phyloP scores from a whole-genome alignment of 805 yeast species.

The Saccharomyces mikatae region DNA sequence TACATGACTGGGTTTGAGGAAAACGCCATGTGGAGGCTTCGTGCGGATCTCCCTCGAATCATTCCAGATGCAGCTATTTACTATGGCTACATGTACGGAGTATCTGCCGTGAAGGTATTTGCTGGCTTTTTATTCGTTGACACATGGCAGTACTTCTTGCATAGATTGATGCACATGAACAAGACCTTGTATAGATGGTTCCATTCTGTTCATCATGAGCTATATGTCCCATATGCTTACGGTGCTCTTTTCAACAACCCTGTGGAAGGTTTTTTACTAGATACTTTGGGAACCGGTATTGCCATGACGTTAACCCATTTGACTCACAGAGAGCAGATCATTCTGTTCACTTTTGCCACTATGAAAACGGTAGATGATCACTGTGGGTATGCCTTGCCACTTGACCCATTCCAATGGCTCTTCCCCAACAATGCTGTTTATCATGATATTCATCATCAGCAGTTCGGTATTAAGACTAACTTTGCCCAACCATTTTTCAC shows the following conservation, averaged over 20 bases:
- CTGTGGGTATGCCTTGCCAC: slow-evolving; percentile 94
- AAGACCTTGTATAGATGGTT: slow-evolving; percentile 65
- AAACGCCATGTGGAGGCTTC: slow-evolving; percentile 39
- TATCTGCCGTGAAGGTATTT: slow-evolving; percentile 48
- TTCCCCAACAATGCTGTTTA: slow-evolving; percentile 95
- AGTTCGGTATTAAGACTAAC: slow-evolving; percentile 87
- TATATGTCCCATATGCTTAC: slow-evolving; percentile 92
- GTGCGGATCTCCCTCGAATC: slow-evolving; percentile 25
- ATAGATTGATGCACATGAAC: slow-evolving; percentile 81
- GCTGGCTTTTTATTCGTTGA: slow-evolving; percentile 72
- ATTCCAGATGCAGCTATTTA: slow-evolving; percentile 45
- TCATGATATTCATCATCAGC: slow-evolving; percentile 96
- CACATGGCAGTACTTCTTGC: slow-evolving; percentile 92
- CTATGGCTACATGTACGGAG: slow-evolving; percentile 52
- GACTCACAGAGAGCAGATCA: slow-evolving; percentile 66
- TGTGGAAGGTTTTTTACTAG: slow-evolving; percentile 85
- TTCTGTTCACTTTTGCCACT: slow-evolving; percentile 80
- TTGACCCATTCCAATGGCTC: slow-evolving; percentile 77
- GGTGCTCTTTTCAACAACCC: slow-evolving; percentile 96
- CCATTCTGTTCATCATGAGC: slow-evolving; percentile 90
- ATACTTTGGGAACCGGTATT: slow-evolving; percentile 85
- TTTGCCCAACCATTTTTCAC: slow-evolving; percentile 94
- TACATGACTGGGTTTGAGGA: slow-evolving; percentile 47
- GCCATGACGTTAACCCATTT: slow-evolving; percentile 58
- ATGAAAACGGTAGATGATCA: slow-evolving; percentile 97